Evolutionary conservation across 345 rosid genomes (phyloP).

Genomic region (Alliaria petiolata): DNA sequence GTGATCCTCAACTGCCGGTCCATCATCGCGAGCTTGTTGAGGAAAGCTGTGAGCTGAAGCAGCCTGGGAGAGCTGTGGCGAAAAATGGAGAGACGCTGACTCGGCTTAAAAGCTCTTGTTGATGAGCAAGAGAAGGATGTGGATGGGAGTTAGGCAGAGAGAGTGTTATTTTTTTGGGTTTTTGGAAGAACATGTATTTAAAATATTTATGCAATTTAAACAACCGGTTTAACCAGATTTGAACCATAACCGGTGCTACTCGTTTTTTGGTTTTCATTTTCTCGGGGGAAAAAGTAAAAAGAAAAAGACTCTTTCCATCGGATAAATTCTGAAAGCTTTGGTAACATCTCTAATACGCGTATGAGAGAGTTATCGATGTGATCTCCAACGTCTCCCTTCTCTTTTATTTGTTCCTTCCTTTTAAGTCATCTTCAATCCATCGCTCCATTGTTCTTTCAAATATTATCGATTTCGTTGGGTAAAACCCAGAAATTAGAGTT

Average conservation of each 20-base stretch:
- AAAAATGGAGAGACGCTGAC: slow-evolving; percentile 70
- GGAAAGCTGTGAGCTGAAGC: slow-evolving; percentile 70
- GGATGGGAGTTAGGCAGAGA: slow-evolving; percentile 78
- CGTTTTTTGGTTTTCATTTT: background rate
- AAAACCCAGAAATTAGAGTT: background rate
- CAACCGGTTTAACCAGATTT: background rate
- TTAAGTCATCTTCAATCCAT: background rate
- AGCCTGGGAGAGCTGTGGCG: slow-evolving; percentile 58
- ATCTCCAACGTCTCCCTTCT: slow-evolving; percentile 28
- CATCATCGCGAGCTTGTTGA: slow-evolving; percentile 70
- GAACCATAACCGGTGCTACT: background rate
- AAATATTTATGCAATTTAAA: background rate
- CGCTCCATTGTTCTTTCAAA: slow-evolving; percentile 6
- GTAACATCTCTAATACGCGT: slow-evolving; percentile 14
- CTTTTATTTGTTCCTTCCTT: background rate
- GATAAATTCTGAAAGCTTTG: slow-evolving; percentile 16
- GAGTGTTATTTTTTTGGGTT: slow-evolving; percentile 41
- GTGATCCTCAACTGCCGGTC: slow-evolving; percentile 87
- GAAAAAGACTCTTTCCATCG: background rate
- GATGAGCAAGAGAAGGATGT: slow-evolving; percentile 92
- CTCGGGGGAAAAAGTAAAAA: background rate
- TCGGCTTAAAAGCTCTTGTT: slow-evolving; percentile 64
- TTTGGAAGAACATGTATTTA: background rate
- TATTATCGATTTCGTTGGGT: background rate
- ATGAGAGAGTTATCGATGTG: slow-evolving; percentile 13